Evolutionary conservation across 805 yeast genomes (phyloP).

Genomic region (Scheffersomyces spartinae): DNA sequence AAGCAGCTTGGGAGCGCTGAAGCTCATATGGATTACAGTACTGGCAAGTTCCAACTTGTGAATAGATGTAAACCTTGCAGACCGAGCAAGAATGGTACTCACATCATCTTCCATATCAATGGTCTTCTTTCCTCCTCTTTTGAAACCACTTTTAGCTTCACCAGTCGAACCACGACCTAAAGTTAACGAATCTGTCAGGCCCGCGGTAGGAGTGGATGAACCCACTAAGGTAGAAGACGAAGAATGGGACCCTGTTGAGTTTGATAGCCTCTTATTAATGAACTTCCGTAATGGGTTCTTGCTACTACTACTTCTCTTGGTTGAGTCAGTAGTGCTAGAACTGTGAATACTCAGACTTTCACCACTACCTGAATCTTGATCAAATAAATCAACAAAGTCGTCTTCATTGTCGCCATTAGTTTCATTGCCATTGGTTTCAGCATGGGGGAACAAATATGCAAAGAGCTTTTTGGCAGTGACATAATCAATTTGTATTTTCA

Average conservation of each 20-base stretch:
- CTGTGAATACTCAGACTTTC: too few relatives aligned
- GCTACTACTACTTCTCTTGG: too few relatives aligned
- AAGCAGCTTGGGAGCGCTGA: conserved; percentile 60
- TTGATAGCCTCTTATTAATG: too few relatives aligned
- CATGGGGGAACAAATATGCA: conserved; percentile 60
- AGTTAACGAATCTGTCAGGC: too few relatives aligned
- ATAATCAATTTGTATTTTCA: conserved; percentile 65
- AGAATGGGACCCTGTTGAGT: too few relatives aligned
- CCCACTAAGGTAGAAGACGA: too few relatives aligned
- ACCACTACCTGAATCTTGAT: neutral
- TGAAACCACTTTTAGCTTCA: too few relatives aligned
- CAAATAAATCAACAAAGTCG: neutral
- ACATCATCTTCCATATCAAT: conserved; percentile 21
- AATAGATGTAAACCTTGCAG: conserved; percentile 30
- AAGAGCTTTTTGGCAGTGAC: conserved; percentile 51
- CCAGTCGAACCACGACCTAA: too few relatives aligned
- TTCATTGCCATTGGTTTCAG: conserved; percentile 10
- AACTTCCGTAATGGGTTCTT: too few relatives aligned
- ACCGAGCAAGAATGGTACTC: conserved; percentile 28
- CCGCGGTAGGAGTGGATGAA: too few relatives aligned
- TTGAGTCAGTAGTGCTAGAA: too few relatives aligned
- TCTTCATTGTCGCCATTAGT: neutral
- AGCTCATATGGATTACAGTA: conserved; percentile 48
- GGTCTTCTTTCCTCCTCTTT: conserved; percentile 2
- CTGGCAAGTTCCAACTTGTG: conserved; percentile 22